Evolutionary conservation across 1,284 basidiomycete genomes (phyloP).

Genomic region (Fomitiporia mediterranea): DNA sequence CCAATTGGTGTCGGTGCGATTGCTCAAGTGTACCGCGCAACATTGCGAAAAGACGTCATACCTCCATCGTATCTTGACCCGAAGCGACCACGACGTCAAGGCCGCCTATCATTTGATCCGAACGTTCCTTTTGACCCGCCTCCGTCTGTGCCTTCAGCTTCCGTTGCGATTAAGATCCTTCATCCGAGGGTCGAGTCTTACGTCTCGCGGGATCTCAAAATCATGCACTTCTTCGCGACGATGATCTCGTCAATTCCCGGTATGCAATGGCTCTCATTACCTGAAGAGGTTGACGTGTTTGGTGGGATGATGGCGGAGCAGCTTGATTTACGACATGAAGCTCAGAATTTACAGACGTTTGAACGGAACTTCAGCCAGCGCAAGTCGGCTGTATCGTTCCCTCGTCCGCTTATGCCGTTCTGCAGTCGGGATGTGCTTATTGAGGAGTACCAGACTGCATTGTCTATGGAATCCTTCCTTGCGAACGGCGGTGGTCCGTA

Average conservation of each 20-base stretch:
- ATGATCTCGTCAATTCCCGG: slow-evolving; percentile 81
- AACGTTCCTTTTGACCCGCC: slow-evolving; percentile 56
- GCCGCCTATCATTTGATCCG: slow-evolving; percentile 47
- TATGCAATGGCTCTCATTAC: slow-evolving; percentile 95
- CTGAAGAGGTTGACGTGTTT: slow-evolving; percentile 94
- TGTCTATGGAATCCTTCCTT: slow-evolving; percentile 88
- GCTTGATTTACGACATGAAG: slow-evolving; percentile 88
- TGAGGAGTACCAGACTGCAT: slow-evolving; percentile 91
- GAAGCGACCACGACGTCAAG: slow-evolving; percentile 47
- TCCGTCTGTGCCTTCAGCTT: slow-evolving; percentile 67
- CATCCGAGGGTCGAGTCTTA: slow-evolving; percentile 83
- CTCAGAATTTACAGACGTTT: slow-evolving; percentile 82
- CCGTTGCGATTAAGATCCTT: slow-evolving; percentile 94
- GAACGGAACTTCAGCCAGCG: slow-evolving; percentile 81
- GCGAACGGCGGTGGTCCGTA: slow-evolving; percentile 88
- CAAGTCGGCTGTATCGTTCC: slow-evolving; percentile 84
- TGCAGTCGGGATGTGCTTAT: slow-evolving; percentile 80
- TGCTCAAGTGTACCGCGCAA: slow-evolving; percentile 91
- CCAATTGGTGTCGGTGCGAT: slow-evolving; percentile 99
- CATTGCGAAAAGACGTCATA: slow-evolving; percentile 77
- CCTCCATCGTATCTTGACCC: slow-evolving; percentile 76
- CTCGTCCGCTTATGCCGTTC: slow-evolving; percentile 78
- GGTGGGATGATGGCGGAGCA: slow-evolving; percentile 98
- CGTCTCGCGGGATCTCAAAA: slow-evolving; percentile 85
- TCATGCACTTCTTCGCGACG: slow-evolving; percentile 92